Conservation (phyloP, 2,329 filamentous ascomycete species). For the Fusarium odoratissimum region DNA sequence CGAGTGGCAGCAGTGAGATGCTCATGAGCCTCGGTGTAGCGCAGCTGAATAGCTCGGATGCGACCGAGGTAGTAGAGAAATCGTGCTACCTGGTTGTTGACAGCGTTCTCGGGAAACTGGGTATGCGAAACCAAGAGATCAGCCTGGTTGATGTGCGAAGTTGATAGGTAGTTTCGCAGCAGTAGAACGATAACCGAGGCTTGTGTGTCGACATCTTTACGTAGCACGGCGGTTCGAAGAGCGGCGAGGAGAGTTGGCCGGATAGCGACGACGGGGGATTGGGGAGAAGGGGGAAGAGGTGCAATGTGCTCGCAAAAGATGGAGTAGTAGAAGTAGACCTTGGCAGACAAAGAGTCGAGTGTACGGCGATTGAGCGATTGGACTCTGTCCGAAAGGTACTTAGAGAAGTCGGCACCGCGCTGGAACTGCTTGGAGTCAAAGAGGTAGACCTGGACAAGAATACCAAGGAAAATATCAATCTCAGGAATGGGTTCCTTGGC, state of each 20-base stretch:
- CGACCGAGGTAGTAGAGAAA: conserved; percentile 98
- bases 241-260: conserved; percentile 88
- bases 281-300: conserved; percentile 87
- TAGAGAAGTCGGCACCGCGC: conserved; percentile 85
- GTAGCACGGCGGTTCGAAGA: conserved; percentile 92
- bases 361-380: conserved; percentile 92
- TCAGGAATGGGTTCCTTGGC: conserved; percentile 85
- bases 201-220: conserved; percentile 98
- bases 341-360: conserved; percentile 90
- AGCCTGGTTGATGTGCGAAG: conserved; percentile 96
- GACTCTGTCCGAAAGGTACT: conserved; percentile 83
- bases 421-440: conserved; percentile 87
- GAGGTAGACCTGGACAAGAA: conserved; percentile 86
- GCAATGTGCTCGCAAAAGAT: conserved; percentile 93
- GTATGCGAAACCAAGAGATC: conserved; percentile 96
- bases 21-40: conserved; percentile 96
- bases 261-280: conserved; percentile 87
- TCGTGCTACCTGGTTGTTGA: conserved; percentile 97
- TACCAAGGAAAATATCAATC: conserved; percentile 88
- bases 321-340: conserved; percentile 98
- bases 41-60: conserved; percentile 94
- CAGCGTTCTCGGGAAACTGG: conserved; percentile 91
- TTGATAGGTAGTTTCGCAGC: conserved; percentile 94
- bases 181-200: conserved; percentile 94
- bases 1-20: conserved; percentile 93